Evolutionary conservation across 129 eudicot genomes (phyloP), one percentile per base, ranked within the genome.

Genomic region (Pulicaria dysenterica): DNA sequence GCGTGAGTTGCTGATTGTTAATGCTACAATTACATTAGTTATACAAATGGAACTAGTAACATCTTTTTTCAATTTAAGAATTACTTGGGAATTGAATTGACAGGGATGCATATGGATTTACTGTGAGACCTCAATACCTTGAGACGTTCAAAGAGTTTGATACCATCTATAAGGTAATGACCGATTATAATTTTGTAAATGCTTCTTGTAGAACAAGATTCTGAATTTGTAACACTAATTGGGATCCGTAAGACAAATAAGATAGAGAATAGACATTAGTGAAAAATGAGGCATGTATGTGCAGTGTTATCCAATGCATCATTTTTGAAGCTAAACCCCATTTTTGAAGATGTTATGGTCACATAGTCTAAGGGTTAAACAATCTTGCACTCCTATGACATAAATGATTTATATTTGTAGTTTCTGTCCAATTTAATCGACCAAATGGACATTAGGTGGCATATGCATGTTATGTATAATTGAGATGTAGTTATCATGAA

Each of bases 81-180:
- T 64, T 39, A 58, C 10, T 40, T 59, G 65, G 57, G 63, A 37
- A 75, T 48, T 74, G 77, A 64, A 37, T 73, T 64, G 12, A 57
- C 91, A 92, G 97, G 94, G 97, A 94, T 84, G 83, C 96, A 53
- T 94, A 94, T 84, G 98, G 98, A 73, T 94, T 94, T 83, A 86
- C 89, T 79, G 89, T 94, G 82, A 90, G 96, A 78, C 96, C 98
- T 69, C 96, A 94, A 67, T 90, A 94, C 78, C 87, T 84, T 68
- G 92, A 94, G 56, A 74, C 91, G 42, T 94, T 72, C 73, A 81
- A 79, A 67, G 96, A 94, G 84, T 94, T 90, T 58, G 83, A 84
- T 59, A 17, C 19, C 57, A 90, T 94, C 61, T 92, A 92, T 69
- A 89, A 85, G 94, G 97, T 92, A 77, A 77, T 45, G 16, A 3